Percentiles rank a stretch among this genome's conserved stretches.
Evolutionary conservation across 345 rosid genomes (phyloP).

Genomic region (Salix brachista): DNA sequence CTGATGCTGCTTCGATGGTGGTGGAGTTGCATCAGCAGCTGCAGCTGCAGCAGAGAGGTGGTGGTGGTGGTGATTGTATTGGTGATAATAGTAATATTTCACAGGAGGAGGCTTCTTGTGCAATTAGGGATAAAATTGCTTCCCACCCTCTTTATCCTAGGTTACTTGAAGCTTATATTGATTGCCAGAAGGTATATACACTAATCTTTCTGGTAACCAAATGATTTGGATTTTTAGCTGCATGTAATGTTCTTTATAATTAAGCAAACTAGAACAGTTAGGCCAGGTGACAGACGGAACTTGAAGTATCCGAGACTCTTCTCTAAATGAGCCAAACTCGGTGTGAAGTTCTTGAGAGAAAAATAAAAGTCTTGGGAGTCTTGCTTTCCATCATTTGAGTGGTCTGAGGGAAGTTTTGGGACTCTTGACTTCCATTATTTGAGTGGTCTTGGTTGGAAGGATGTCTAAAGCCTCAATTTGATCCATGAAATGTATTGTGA

Average conservation of each 20-base stretch:
- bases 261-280: not conserved
- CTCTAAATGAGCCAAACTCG: not conserved
- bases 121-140: conserved; percentile 44
- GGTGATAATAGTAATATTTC: conserved; percentile 7
- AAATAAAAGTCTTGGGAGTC: not conserved
- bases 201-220: not conserved
- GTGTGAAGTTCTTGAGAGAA: not conserved
- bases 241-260: no score
- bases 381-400: not conserved
- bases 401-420: not conserved
- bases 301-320: not conserved
- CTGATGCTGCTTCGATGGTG: conserved; percentile 45
- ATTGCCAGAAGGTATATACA: conserved; percentile 48
- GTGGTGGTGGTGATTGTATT: not conserved
- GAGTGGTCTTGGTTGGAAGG: not conserved
- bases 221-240: not conserved
- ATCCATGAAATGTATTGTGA: not conserved
- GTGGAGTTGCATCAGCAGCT: conserved; percentile 15
- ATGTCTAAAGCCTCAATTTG: not conserved
- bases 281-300: not conserved
- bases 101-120: conserved; percentile 31
- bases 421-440: no score
- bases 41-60: conserved; percentile 7
- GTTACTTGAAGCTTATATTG: conserved; percentile 48
- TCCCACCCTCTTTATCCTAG: conserved; percentile 58